Evolutionary conservation across 805 yeast species (phyloP).

Genomic region (Yamadazyma philogaea): DNA sequence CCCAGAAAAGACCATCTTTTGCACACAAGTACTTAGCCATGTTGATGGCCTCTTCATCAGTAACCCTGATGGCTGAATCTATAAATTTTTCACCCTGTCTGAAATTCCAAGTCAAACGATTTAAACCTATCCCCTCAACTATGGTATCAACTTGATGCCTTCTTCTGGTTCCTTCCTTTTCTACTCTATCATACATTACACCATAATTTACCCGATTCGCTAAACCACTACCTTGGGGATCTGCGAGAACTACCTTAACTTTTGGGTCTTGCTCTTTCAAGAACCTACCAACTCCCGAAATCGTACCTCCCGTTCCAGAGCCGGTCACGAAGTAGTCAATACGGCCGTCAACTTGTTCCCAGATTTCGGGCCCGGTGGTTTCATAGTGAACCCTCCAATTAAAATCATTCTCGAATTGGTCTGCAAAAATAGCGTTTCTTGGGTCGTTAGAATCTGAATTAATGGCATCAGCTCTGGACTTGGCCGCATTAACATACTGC

Average conservation of each 20-base stretch:
- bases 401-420: constrained; percentile 90
- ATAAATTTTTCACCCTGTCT: constrained; percentile 63
- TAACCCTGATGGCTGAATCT: constrained; percentile 76
- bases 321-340: constrained; percentile 84
- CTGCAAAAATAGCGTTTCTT: constrained; percentile 77
- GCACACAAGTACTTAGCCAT: constrained; percentile 86
- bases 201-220: constrained; percentile 82
- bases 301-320: constrained; percentile 97
- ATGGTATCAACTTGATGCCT: constrained; percentile 95
- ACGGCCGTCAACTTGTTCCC: constrained; percentile 58
- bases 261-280: constrained; percentile 60
- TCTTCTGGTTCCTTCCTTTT: constrained; percentile 88
- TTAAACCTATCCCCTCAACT: constrained; percentile 91
- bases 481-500: constrained; percentile 89
- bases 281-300: constrained; percentile 80
- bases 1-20: constrained; percentile 87
- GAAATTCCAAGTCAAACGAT: constrained; percentile 81
- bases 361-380: constrained; percentile 94
- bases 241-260: constrained; percentile 68
- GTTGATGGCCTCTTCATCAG: constrained; percentile 73
- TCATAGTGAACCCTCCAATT: constrained; percentile 83
- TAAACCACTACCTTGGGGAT: constrained; percentile 95
- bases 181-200: constrained; percentile 88
- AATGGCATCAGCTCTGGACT: constrained; percentile 55
- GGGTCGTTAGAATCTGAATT: constrained; percentile 35